Conservation (phyloP, 176 grass and related monocot genomes). For the Aegilops bicornis region DNA sequence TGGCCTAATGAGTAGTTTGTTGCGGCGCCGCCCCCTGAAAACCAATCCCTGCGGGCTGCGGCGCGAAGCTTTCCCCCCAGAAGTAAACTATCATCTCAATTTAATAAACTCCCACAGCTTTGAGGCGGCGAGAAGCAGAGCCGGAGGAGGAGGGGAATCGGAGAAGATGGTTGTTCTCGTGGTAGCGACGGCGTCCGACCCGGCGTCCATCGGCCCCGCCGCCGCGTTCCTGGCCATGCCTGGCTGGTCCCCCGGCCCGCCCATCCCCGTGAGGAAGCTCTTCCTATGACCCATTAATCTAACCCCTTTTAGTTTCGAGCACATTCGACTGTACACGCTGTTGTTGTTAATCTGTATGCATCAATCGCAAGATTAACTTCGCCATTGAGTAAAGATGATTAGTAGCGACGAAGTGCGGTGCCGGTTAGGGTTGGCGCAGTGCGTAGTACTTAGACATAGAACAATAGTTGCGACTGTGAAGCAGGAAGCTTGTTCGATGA, state of each 20-base stretch:
- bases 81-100: no score
- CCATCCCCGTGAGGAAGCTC: constrained; percentile 37
- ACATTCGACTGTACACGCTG: neutral
- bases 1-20: no score
- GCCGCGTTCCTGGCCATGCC: constrained; percentile 75
- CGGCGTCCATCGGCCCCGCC: constrained; percentile 71
- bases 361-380: neutral
- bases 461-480: neutral
- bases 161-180: constrained; percentile 61
- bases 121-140: neutral
- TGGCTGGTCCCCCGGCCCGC: constrained; percentile 65
- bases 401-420: neutral
- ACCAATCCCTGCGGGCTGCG: no score
- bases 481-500: neutral
- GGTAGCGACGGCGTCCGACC: constrained; percentile 68
- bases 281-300: neutral
- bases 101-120: neutral
- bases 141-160: neutral
- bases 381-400: neutral
- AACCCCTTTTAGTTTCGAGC: neutral
- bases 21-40: no score
- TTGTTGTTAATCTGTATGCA: neutral
- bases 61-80: no score
- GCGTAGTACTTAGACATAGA: no score
- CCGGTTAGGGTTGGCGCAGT: neutral